Percentiles rank a stretch among this genome's conserved stretches.
phyloP scores from a whole-genome alignment of 805 yeast species.

The Lipomyces chichibuensis region DNA sequence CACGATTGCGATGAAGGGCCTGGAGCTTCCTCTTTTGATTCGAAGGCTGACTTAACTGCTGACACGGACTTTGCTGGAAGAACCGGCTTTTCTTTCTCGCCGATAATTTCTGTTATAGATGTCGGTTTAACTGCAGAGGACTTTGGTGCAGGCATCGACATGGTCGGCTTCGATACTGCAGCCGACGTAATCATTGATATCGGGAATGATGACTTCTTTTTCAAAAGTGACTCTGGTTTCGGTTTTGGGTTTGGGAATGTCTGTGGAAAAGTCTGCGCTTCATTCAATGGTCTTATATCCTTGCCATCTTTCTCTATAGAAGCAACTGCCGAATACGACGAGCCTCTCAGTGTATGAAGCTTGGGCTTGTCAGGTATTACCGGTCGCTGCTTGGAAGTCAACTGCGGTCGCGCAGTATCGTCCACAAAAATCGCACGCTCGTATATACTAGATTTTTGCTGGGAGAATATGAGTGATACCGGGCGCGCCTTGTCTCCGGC shows the following conservation, averaged over 20 bases:
- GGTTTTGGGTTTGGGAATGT: slow-evolving; percentile 1
- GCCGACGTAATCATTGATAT: not conserved
- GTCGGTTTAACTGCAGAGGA: not conserved
- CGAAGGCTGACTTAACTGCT: not conserved
- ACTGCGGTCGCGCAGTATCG: not conserved
- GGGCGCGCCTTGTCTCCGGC: not conserved
- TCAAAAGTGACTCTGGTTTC: not conserved
- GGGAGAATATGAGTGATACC: not conserved
- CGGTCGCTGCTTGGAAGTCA: not conserved
- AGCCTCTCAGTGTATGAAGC: not conserved
- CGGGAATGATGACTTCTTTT: not conserved
- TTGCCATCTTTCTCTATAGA: not conserved
- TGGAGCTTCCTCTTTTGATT: not conserved
- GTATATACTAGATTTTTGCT: slow-evolving; percentile 1
- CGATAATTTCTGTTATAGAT: not conserved
- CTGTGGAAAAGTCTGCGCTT: not conserved
- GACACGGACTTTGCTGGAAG: not conserved
- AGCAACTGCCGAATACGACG: not conserved
- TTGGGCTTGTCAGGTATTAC: slow-evolving; percentile 6
- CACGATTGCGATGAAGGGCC: not conserved
- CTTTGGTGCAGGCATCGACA: not conserved
- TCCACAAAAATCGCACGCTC: slow-evolving; percentile 3
- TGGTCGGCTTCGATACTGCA: not conserved
- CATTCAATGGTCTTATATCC: not conserved
- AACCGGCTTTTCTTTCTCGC: not conserved